Percentiles rank a stretch among this genome's conserved stretches.
These are phyloP conservation scores for Boletus smithii DNA, from an alignment of 1,284 basidiomycete species.

Conservation along the genomic window DNA sequence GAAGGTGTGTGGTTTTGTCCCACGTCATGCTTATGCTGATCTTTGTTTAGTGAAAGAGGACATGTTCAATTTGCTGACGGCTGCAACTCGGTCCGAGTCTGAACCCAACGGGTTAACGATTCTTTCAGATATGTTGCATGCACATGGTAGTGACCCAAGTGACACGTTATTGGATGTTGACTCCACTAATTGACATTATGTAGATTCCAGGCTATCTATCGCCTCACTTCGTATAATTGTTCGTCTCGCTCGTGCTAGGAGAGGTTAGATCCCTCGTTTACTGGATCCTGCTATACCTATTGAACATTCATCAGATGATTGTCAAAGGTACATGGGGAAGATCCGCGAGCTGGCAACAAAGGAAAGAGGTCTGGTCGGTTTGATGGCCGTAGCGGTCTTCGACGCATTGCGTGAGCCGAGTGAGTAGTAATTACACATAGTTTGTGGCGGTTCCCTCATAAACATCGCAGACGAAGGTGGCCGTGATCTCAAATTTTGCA, in stretches of 20 bases:
- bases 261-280: not conserved
- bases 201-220: not conserved
- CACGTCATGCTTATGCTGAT: not conserved
- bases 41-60: not conserved
- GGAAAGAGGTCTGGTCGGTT: not conserved
- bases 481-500: not conserved
- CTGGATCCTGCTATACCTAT: not conserved
- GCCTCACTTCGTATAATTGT: not conserved
- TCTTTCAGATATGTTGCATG: not conserved
- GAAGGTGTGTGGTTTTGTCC: not conserved
- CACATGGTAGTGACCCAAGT: not conserved
- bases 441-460: not conserved
- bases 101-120: not conserved
- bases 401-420: not conserved
- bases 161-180: not conserved
- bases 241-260: not conserved
- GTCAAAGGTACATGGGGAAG: not conserved
- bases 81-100: not conserved
- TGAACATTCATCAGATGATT: not conserved
- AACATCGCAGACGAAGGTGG: not conserved
- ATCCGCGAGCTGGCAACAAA: not conserved
- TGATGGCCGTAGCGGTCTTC: not conserved
- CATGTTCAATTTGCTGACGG: not conserved
- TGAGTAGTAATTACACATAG: not conserved
- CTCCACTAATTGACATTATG: not conserved